Evolutionary conservation across 352 stramenopile genomes (phyloP).

Genomic region (Lagenidium sp.): DNA sequence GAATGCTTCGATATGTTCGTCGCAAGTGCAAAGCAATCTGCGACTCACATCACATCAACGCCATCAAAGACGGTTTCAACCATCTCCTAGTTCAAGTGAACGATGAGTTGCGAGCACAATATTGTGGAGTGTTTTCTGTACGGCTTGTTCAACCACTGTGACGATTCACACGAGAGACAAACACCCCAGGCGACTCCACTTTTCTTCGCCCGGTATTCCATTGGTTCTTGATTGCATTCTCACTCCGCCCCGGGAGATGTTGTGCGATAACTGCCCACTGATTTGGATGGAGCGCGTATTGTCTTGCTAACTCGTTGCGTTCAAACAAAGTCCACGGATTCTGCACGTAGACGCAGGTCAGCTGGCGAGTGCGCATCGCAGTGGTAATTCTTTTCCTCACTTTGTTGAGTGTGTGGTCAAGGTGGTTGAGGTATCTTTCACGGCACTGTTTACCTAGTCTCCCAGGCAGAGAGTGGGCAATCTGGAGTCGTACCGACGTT

Average conservation of each 20-base stretch:
- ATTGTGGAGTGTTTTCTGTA: constrained; percentile 30
- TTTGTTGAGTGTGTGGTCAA: constrained; percentile 36
- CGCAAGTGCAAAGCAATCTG: too few species aligned
- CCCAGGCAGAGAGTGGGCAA: constrained; percentile 42
- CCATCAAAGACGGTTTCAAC: too few species aligned
- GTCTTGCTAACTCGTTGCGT: constrained; percentile 21
- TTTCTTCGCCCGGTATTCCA: constrained; percentile 25
- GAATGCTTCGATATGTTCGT: constrained; percentile 66
- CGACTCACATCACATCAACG: too few species aligned
- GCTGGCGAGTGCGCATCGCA: too few species aligned
- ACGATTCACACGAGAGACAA: neutral
- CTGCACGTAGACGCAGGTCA: too few species aligned
- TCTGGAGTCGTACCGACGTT: constrained; percentile 23
- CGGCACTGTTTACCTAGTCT: constrained; percentile 62
- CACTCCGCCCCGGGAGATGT: constrained; percentile 32
- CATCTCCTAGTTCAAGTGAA: constrained; percentile 53
- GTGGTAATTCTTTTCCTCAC: too few species aligned
- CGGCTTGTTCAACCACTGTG: constrained; percentile 32
- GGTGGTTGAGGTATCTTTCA: constrained; percentile 57
- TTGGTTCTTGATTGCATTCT: constrained; percentile 66
- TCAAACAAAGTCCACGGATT: constrained; percentile 36
- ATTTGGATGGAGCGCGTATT: constrained; percentile 15
- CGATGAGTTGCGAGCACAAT: constrained; percentile 32
- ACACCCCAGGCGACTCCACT: neutral
- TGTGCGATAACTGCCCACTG: constrained; percentile 42